These are phyloP conservation scores for Amaranthus cruentus DNA, from an alignment of 148 eudicot species.

Conservation along the genomic window DNA sequence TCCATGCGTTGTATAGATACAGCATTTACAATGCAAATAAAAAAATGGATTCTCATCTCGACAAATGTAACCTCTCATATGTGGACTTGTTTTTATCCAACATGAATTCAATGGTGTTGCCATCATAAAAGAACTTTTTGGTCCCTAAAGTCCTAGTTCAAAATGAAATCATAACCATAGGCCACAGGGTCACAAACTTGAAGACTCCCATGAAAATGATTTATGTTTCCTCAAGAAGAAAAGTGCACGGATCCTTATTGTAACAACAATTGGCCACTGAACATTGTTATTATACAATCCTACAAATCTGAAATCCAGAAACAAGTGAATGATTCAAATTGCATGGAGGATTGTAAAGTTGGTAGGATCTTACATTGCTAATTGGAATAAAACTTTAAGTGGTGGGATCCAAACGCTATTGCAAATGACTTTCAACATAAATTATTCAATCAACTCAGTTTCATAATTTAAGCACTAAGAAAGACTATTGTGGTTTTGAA, in stretches of 20 bases:
- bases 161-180: neutral
- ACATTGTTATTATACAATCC: no score
- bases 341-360: no score
- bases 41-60: neutral
- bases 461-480: no score
- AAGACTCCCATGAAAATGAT: neutral
- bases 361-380: no score
- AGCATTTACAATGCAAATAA: neutral
- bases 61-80: neutral
- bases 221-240: neutral
- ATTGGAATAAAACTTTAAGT: no score
- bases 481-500: no score
- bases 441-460: no score
- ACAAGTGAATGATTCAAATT: no score
- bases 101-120: neutral
- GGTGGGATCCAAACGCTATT: no score
- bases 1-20: neutral
- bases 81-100: neutral
- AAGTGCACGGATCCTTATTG: neutral
- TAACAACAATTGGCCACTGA: neutral
- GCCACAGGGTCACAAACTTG: neutral
- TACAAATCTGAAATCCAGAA: no score
- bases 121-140: neutral
- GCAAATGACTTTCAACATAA: no score
- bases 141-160: neutral